Base-by-base conservation (phyloP, 2,329 filamentous ascomycete species). In the Leptographium flavum region DNA sequence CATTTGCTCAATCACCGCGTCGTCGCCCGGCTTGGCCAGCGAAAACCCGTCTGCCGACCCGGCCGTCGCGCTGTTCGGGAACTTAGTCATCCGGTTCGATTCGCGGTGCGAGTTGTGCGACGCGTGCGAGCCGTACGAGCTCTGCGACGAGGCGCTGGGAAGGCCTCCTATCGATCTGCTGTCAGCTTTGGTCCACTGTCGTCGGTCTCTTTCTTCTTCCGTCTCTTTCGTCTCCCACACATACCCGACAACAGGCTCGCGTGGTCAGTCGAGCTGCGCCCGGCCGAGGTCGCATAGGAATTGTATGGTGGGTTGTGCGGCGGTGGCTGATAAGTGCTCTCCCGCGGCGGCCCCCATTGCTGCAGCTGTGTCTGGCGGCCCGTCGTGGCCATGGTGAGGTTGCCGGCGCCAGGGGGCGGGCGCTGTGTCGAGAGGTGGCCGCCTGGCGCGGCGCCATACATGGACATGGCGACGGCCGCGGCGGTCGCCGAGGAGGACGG, bases 1-100 rank as follows among this genome's bases (percentile, higher is more conserved):
- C 69, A 94, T 85, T 57, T 88, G 80, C 59, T 96, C 87, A 39
- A 95, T 83, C 14, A 94, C 67, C 48, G 79, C 76, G 57, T 93
- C 87, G 60, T 93, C 84, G 44, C 79, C 74, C 15, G 87, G 87
- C 55, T 83, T 78, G 39, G 79, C 74, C 43, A 92, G 75, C 50
- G 79, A 63, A 53, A 78, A 76, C 22, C 66, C 68, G 32, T 76
- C 73, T 32, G 62, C 59, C 38, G 48, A 53, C 45, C 46, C 57
- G 53, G 51, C 57, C 52, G 35, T 59, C 53, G 48, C 59, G 32
- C 56, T 55, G 47, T 57, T 56, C 52, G 70, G 69, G 42, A 72
- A 65, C 56, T 75, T 79, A 42, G 71, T 76, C 36, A 73, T 58
- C 42, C 76, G 71, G 53, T 76, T 68, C 27, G 73, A 74, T 36